phyloP scores from a whole-genome alignment of 768 basidiomycete genomes.

The Saitozyma podzolica region DNA sequence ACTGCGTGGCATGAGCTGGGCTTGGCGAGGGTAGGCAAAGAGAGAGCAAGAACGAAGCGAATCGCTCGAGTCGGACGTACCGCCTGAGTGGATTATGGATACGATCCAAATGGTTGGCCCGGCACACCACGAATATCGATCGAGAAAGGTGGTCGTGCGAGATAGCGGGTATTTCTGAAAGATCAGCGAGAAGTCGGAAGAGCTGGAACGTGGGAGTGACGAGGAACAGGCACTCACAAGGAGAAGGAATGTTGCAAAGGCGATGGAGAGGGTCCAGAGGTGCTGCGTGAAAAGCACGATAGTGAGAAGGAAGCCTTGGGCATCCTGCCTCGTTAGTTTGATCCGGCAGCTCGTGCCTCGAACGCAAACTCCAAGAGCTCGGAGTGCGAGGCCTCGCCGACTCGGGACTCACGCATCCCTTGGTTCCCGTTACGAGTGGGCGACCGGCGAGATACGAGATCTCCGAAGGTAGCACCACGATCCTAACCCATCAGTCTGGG shows the following conservation, averaged over 20 bases:
- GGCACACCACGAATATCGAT: conserved; percentile 32
- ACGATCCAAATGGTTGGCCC: conserved; percentile 34
- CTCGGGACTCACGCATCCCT: conserved; percentile 36
- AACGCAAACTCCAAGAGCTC: too few species aligned
- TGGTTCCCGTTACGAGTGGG: conserved; percentile 23
- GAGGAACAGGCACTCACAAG: conserved; percentile 29
- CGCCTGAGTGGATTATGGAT: conserved; percentile 39
- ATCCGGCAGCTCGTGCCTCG: not conserved
- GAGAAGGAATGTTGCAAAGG: conserved; percentile 46
- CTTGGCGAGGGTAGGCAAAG: not conserved
- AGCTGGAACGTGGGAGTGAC: not conserved
- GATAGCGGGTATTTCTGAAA: conserved; percentile 46
- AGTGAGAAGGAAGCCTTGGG: conserved; percentile 41
- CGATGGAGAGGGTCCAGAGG: conserved; percentile 49
- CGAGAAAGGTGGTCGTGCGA: conserved; percentile 28
- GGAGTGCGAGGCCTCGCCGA: not conserved
- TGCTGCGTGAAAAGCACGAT: conserved; percentile 48
- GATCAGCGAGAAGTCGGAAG: not conserved
- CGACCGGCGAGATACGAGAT: conserved; percentile 27
- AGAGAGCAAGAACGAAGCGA: not conserved
- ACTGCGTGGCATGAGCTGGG: conserved; percentile 18
- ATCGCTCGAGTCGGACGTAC: conserved; percentile 20
- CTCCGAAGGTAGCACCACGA: conserved; percentile 30
- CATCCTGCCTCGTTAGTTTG: conserved; percentile 24
- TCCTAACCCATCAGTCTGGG: conserved; percentile 13